Evolutionary conservation across 768 basidiomycete species (phyloP).

Genomic region (Lactarius pseudohatsudake): DNA sequence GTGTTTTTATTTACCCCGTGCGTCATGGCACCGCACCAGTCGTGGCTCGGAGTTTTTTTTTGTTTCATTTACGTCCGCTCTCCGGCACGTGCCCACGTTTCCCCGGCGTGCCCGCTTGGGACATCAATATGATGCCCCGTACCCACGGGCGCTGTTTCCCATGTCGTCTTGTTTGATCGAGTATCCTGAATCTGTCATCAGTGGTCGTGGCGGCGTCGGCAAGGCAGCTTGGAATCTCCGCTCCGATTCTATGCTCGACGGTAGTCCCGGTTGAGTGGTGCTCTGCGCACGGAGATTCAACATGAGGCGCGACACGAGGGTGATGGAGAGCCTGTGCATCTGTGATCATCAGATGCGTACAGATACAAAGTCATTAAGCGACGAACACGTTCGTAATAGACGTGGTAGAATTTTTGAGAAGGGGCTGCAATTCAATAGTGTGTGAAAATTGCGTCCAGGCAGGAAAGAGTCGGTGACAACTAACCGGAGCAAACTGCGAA

Average conservation of each 20-base stretch:
- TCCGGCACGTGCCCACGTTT: neutral
- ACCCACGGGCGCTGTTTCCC: neutral
- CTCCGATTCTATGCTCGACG: constrained; percentile 9
- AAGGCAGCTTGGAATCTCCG: constrained; percentile 12
- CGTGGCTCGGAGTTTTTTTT: neutral
- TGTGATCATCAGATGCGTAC: neutral
- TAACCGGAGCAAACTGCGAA: constrained; percentile 17
- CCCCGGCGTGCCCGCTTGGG: neutral
- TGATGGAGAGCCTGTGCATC: constrained; percentile 13
- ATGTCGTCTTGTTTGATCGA: neutral
- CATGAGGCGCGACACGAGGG: constrained; percentile 22
- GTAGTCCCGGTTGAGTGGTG: neutral
- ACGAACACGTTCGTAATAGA: constrained; percentile 23
- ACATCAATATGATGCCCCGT: neutral
- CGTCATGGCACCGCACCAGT: neutral
- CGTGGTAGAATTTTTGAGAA: constrained; percentile 10
- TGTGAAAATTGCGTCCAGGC: neutral
- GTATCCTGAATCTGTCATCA: neutral
- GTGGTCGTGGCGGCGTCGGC: neutral
- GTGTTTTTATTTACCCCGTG: neutral
- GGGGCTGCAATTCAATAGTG: constrained; percentile 4
- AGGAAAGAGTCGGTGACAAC: neutral
- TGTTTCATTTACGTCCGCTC: too few relatives aligned
- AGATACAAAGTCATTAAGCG: neutral
- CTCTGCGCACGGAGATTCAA: constrained; percentile 20